Conservation (phyloP, 2,329 filamentous ascomycete species). For the Fusarium irregulare region DNA sequence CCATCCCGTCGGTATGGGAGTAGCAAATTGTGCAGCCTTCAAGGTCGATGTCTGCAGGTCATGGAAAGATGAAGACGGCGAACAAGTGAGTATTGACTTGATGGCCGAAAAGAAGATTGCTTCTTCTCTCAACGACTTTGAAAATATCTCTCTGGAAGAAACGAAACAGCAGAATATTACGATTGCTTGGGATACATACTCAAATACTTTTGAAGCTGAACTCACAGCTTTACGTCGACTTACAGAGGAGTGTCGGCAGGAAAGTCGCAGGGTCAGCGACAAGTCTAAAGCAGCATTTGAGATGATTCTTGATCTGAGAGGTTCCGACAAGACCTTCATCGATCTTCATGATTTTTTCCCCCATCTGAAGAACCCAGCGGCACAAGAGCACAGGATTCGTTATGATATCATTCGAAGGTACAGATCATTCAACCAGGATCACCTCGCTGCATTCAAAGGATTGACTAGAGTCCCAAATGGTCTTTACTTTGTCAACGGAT, state of each 20-base stretch:
- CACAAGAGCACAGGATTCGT: constrained; percentile 39
- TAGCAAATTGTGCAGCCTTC: constrained; percentile 48
- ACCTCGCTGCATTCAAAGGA: constrained; percentile 51
- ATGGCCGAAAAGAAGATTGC: constrained; percentile 73
- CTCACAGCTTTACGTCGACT: constrained; percentile 48
- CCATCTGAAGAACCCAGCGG: constrained; percentile 48
- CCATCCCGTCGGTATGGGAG: not conserved
- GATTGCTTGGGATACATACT: constrained; percentile 46
- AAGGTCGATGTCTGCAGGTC: constrained; percentile 51
- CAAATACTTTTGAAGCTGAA: constrained; percentile 50
- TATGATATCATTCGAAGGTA: constrained; percentile 46
- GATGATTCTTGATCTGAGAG: constrained; percentile 50
- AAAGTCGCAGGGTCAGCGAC: constrained; percentile 15
- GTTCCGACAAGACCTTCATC: constrained; percentile 31
- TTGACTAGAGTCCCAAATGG: constrained; percentile 55
- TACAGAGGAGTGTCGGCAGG: constrained; percentile 30
- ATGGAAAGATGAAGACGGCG: constrained; percentile 42
- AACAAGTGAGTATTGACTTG: constrained; percentile 58
- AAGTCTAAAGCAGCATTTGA: constrained; percentile 46
- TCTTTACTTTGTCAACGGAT: constrained; percentile 58
- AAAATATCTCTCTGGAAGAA: constrained; percentile 28
- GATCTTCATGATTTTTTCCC: constrained; percentile 48
- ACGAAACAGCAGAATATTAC: constrained; percentile 36
- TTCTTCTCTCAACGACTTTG: constrained; percentile 50
- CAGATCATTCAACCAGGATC: constrained; percentile 53